Base-by-base conservation (phyloP, 2,329 filamentous ascomycete species). In the Thelonectria blattea region DNA sequence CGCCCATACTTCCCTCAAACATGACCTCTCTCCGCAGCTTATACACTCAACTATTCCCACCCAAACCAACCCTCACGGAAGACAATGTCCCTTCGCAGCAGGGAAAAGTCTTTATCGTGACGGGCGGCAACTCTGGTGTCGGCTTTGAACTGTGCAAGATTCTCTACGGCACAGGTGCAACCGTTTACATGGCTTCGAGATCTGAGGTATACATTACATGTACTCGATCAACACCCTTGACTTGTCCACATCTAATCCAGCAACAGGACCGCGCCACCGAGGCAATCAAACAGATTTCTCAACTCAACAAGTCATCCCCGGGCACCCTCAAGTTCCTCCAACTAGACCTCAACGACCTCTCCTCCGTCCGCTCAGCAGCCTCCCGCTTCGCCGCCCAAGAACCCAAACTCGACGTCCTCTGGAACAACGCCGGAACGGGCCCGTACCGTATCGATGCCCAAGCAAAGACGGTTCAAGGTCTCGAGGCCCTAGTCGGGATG, bases 111-210 rank as follows among this genome's bases (percentile, higher is more conserved):
- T 77, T 77, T 45, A 80, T 88, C 41, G 78, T 87, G 9, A 87
- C 84, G 0, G 74, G 75, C 0, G 74, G 72, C 1, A 76, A 73
- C 39, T 60, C 69, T 1, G 75, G 75, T 22, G 75, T 85, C 5
- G 84, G 84, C 2, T 75, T 78, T 32, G 82, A 86, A 65, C 74
- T 87, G 4, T 74, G 74, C 56, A 79, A 79, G 53, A 79, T 87
- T 1, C 76, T 88, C 5, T 87, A 85, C 67, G 68, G 71, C 1
- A 78, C 77, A 3, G 81, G 83, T 18, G 84, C 75, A 18, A 85
- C 77, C 0, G 77, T 86, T 10, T 87, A 87, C 68, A 72, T 86
- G 52, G 81, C 83, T 9, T 79, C 78, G 2, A 79, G 83, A 48
- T 74, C 71, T 49, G 71, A 58, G 42, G 65, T 62, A 27, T 11